Percentiles rank a stretch among this genome's conserved stretches.
phyloP scores from a whole-genome alignment of 1,284 basidiomycete genomes.

The Thecaphora frezii region DNA sequence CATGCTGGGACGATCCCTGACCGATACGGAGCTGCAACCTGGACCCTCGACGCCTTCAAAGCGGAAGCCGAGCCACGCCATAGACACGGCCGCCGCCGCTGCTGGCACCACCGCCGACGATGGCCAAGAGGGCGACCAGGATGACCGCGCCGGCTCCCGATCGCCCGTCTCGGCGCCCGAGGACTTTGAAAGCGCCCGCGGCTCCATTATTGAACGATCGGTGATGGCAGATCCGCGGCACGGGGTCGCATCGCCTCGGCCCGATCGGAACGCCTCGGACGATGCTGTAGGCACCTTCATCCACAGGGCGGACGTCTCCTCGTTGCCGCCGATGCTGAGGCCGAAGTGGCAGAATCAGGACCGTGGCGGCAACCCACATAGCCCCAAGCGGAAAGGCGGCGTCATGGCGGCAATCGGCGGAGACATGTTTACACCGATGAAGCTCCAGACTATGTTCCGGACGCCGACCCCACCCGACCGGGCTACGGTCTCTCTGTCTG shows the following conservation, averaged over 20 bases:
- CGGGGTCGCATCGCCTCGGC: too few relatives aligned
- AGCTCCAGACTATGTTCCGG: slow-evolving; percentile 53
- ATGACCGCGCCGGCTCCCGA: slow-evolving; percentile 5
- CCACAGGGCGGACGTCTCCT: slow-evolving; percentile 47
- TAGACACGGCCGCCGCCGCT: slow-evolving; percentile 7
- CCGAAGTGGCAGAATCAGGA: slow-evolving; percentile 41
- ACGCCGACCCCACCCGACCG: slow-evolving; percentile 38
- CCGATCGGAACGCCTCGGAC: slow-evolving; percentile 5
- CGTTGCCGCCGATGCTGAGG: slow-evolving; percentile 46
- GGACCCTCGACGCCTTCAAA: slow-evolving; percentile 31
- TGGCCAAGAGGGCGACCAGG: slow-evolving; percentile 11
- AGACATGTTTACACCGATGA: slow-evolving; percentile 55
- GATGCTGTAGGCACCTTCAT: slow-evolving; percentile 45
- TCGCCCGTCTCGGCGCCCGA: slow-evolving; percentile 18
- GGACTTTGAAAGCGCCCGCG: slow-evolving; percentile 33
- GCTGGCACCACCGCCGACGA: slow-evolving; percentile 10
- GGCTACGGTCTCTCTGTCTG: too few relatives aligned
- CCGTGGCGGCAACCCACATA: slow-evolving; percentile 7
- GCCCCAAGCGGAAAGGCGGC: slow-evolving; percentile 23
- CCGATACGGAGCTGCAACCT: slow-evolving; percentile 8
- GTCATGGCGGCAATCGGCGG: slow-evolving; percentile 38
- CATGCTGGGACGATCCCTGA: neutral
- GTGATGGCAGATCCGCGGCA: too few relatives aligned
- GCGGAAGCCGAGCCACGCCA: slow-evolving; percentile 27
- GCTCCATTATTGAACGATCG: slow-evolving; percentile 23